phyloP scores from a whole-genome alignment of 164 flowering plant species.

The Nymphaea colorata region DNA sequence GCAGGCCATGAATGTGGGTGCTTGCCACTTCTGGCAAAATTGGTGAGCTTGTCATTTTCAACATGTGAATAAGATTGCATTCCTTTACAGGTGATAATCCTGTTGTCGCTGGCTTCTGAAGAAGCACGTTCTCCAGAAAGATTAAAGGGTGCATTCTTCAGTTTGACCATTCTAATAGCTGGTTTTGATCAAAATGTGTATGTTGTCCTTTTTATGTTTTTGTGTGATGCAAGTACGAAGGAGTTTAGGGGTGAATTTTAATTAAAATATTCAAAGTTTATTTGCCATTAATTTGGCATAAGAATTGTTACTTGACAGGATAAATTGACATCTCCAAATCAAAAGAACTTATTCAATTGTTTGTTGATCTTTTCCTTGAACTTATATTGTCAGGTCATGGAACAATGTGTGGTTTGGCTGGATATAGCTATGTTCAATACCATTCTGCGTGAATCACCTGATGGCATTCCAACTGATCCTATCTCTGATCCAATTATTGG shows the following conservation, averaged over 20 bases:
- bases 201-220: no score
- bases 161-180: neutral
- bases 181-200: neutral
- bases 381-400: slow-evolving; percentile 54
- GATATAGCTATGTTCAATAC: slow-evolving; percentile 99
- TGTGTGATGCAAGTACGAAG: no score
- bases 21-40: slow-evolving; percentile 52
- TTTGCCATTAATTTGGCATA: neutral
- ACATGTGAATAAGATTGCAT: no score
- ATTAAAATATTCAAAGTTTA: neutral
- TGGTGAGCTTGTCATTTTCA: slow-evolving; percentile 27
- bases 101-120: neutral
- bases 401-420: slow-evolving; percentile 70
- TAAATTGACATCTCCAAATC: neutral
- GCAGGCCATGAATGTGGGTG: slow-evolving; percentile 94
- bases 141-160: neutral
- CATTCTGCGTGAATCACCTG: slow-evolving; percentile 80
- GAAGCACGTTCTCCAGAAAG: neutral
- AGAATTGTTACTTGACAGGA: neutral
- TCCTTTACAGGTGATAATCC: neutral
- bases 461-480: slow-evolving; percentile 94
- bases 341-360: neutral
- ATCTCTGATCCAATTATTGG: slow-evolving; percentile 85
- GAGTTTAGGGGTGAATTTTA: neutral
- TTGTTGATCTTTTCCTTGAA: neutral